phyloP scores from a whole-genome alignment of 1,284 basidiomycete species.

The Xerocomus amazonicus region DNA sequence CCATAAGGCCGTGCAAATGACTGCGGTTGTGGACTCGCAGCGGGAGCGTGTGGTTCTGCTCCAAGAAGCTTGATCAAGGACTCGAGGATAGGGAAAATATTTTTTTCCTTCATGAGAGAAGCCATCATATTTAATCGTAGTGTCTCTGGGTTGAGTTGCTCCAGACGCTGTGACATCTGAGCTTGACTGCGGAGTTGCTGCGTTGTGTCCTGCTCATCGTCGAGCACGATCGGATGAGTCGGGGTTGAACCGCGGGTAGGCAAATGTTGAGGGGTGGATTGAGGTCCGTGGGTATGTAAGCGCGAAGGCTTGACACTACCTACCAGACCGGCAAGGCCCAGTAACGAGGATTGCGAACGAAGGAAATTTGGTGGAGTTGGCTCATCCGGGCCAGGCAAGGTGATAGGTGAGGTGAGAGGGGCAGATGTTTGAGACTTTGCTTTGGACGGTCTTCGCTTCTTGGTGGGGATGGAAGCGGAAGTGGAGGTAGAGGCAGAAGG shows the following conservation, averaged over 20 bases:
- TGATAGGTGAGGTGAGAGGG: conserved; percentile 43
- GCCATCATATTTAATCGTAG: conserved; percentile 55
- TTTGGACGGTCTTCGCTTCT: conserved; percentile 25
- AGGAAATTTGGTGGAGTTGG: conserved; percentile 66
- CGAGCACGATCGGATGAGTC: conserved; percentile 65
- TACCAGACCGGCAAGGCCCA: conserved; percentile 68
- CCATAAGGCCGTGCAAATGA: conserved; percentile 25
- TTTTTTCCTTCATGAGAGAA: conserved; percentile 57
- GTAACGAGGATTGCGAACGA: conserved; percentile 64
- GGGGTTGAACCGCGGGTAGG: conserved; percentile 47
- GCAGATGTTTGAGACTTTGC: conserved; percentile 32
- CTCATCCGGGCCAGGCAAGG: conserved; percentile 59
- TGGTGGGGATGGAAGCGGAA: conserved; percentile 3
- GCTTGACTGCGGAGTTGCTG: conserved; percentile 3
- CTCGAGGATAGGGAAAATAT: conserved; percentile 63
- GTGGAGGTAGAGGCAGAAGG: background rate
- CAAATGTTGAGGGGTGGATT: conserved; percentile 24
- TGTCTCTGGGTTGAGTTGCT: conserved; percentile 33
- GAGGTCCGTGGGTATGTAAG: conserved; percentile 30
- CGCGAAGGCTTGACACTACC: conserved; percentile 58
- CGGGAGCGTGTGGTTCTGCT: conserved; percentile 17
- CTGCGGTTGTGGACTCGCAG: background rate
- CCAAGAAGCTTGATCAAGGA: conserved; percentile 53
- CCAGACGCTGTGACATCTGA: conserved; percentile 8
- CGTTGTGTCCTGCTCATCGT: conserved; percentile 46